A percentile compares a stretch with the other conserved stretches of the same genome.
These are phyloP conservation scores for Silene latifolia DNA, from an alignment of 148 eudicot species.

Conservation along the genomic window DNA sequence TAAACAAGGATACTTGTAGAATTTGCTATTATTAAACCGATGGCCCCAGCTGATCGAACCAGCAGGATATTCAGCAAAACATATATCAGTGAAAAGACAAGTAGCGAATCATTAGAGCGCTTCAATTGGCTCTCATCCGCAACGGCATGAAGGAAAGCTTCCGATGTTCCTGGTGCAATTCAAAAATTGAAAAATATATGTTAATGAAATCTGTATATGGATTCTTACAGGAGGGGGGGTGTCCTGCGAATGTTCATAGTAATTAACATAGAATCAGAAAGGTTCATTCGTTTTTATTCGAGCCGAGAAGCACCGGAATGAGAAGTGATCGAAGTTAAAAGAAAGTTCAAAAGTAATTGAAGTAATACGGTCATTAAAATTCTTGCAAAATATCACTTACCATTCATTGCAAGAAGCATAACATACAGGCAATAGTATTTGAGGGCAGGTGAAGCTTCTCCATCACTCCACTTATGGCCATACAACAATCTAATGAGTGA, in stretches of 20 bases:
- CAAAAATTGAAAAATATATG: slow-evolving; percentile 13
- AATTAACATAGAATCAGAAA: not conserved
- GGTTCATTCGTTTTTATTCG: not conserved
- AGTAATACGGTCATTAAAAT: not conserved
- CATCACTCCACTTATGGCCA: slow-evolving; percentile 96
- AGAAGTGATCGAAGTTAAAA: not conserved
- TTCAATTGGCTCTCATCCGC: slow-evolving; percentile 79
- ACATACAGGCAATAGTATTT: slow-evolving; percentile 79
- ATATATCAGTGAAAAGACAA: slow-evolving; percentile 78
- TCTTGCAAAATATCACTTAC: slow-evolving; percentile 33
- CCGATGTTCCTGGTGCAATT: slow-evolving; percentile 79
- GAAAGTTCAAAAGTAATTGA: not conserved
- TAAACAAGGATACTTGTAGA: slow-evolving; percentile 84
- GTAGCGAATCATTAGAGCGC: slow-evolving; percentile 77
- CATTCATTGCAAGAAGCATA: slow-evolving; percentile 81
- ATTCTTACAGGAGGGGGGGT: not conserved
- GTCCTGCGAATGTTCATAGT: not conserved
- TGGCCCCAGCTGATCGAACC: slow-evolving; percentile 85
- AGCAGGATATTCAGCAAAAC: slow-evolving; percentile 65
- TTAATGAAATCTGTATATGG: not conserved
- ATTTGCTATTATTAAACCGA: slow-evolving; percentile 87
- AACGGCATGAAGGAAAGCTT: slow-evolving; percentile 95
- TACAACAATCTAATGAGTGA: slow-evolving; percentile 82
- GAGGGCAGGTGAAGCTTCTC: slow-evolving; percentile 94
- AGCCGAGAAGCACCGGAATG: not conserved